phyloP scores from a whole-genome alignment of 164 flowering plant species.

The Litsea cubeba region DNA sequence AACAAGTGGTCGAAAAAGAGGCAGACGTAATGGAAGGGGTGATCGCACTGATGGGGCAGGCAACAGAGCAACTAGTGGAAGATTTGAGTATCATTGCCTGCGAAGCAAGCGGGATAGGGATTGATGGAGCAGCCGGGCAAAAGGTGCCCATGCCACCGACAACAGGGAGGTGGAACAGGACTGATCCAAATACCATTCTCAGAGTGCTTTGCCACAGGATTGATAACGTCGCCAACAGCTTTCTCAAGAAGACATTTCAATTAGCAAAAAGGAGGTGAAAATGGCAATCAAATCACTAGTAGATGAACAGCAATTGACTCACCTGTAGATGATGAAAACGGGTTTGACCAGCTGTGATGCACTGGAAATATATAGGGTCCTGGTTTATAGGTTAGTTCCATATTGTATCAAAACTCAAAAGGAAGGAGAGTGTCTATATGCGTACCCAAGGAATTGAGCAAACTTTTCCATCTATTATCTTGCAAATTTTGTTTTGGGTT shows the following conservation, averaged over 20 bases:
- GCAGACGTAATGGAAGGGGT: conserved; percentile 77
- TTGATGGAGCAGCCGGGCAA: conserved; percentile 17
- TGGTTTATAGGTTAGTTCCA: no score
- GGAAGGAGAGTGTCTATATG: no score
- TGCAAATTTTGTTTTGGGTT: no score
- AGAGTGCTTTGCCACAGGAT: conserved; percentile 83
- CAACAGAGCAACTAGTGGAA: conserved; percentile 75
- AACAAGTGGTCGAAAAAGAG: conserved; percentile 66
- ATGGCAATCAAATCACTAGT: no score
- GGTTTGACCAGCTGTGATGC: no score
- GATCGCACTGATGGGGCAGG: conserved; percentile 60
- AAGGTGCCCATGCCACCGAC: conserved; percentile 90
- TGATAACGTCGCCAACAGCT: conserved; percentile 61
- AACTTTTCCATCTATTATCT: no score
- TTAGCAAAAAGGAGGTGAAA: conserved; percentile 61
- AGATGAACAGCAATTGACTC: not conserved
- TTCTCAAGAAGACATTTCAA: conserved; percentile 78
- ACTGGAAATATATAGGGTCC: no score
- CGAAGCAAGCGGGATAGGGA: conserved; percentile 58
- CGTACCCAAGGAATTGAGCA: no score
- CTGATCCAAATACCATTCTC: conserved; percentile 88
- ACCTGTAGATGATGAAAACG: no score
- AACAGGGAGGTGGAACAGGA: conserved; percentile 77
- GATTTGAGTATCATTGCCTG: conserved; percentile 75
- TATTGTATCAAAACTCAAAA: no score